phyloP scores from a whole-genome alignment of 768 basidiomycete species.

The Naganishia vishniacii region DNA sequence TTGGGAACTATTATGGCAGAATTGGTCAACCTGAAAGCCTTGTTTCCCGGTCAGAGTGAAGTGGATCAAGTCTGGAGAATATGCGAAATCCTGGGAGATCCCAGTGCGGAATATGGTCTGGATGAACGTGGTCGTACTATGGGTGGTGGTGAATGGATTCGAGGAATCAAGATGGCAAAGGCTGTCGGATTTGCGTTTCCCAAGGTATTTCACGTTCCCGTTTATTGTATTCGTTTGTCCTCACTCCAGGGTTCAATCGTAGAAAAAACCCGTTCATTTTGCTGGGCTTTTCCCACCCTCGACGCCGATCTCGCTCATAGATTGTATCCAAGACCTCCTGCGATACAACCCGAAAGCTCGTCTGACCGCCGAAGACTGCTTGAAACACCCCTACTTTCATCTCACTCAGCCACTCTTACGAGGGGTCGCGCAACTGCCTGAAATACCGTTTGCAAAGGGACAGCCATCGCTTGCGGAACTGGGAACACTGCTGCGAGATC shows the following conservation, averaged over 20 bases:
- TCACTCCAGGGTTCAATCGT: not conserved
- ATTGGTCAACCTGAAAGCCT: slow-evolving; percentile 83
- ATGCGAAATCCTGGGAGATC: slow-evolving; percentile 89
- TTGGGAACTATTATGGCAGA: slow-evolving; percentile 98
- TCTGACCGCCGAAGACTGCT: slow-evolving; percentile 76
- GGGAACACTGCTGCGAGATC: not conserved
- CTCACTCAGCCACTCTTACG: slow-evolving; percentile 56
- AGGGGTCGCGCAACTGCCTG: slow-evolving; percentile 42
- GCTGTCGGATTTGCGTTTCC: slow-evolving; percentile 80
- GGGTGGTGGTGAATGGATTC: slow-evolving; percentile 83
- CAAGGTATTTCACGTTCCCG: slow-evolving; percentile 58
- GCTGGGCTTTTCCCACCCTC: slow-evolving; percentile 69
- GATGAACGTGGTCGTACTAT: slow-evolving; percentile 64
- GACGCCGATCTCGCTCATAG: slow-evolving; percentile 73
- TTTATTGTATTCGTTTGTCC: not conserved
- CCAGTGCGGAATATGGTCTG: slow-evolving; percentile 70
- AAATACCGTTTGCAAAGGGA: slow-evolving; percentile 43
- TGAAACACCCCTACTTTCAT: slow-evolving; percentile 80
- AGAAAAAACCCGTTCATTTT: slow-evolving; percentile 50
- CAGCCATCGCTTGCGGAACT: slow-evolving; percentile 36
- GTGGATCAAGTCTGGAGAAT: slow-evolving; percentile 87
- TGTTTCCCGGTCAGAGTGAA: slow-evolving; percentile 91
- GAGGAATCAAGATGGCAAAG: slow-evolving; percentile 80
- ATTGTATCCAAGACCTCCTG: slow-evolving; percentile 85
- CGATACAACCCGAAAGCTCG: slow-evolving; percentile 85